Percentiles rank a stretch among this genome's conserved stretches.
phyloP scores from a whole-genome alignment of 768 basidiomycete species.

The Punctularia strigosozonata region DNA sequence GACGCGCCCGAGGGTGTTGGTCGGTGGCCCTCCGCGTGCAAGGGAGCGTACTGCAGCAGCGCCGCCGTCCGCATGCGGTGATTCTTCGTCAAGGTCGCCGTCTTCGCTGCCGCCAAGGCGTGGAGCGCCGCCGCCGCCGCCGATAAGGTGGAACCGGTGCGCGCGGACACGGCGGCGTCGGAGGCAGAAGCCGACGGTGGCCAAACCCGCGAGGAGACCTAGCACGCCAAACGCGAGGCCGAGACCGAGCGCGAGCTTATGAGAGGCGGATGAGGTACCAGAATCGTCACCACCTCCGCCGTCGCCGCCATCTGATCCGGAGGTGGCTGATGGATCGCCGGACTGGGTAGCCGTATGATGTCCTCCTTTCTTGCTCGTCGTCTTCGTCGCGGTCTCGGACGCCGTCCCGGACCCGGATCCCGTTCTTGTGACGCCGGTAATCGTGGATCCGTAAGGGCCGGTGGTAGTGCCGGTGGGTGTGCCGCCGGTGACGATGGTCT shows the following conservation, averaged over 20 bases:
- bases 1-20: too few relatives aligned
- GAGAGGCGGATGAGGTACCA: constrained; percentile 10
- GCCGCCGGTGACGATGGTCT: constrained; percentile 8
- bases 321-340: not conserved
- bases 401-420: not conserved
- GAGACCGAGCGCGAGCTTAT: constrained; percentile 40
- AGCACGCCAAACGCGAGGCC: constrained; percentile 52
- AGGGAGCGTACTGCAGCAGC: constrained; percentile 5
- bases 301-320: not conserved
- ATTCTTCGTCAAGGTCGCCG: constrained; percentile 22
- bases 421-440: not conserved
- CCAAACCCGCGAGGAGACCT: constrained; percentile 33
- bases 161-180: constrained; percentile 20
- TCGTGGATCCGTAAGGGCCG: constrained; percentile 8
- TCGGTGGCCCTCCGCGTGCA: too few relatives aligned
- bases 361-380: too few relatives aligned
- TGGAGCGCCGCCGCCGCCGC: constrained; percentile 22
- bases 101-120: too few relatives aligned
- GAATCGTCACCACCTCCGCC: too few relatives aligned
- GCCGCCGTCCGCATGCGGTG: constrained; percentile 11
- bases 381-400: not conserved
- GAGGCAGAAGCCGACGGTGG: constrained; percentile 32
- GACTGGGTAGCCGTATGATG: too few relatives aligned
- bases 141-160: constrained; percentile 17
- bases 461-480: constrained; percentile 5